Evolutionary conservation across 768 basidiomycete species (phyloP), one percentile per base, ranked within the genome.

Genomic region (Solioccasus polychromus): DNA sequence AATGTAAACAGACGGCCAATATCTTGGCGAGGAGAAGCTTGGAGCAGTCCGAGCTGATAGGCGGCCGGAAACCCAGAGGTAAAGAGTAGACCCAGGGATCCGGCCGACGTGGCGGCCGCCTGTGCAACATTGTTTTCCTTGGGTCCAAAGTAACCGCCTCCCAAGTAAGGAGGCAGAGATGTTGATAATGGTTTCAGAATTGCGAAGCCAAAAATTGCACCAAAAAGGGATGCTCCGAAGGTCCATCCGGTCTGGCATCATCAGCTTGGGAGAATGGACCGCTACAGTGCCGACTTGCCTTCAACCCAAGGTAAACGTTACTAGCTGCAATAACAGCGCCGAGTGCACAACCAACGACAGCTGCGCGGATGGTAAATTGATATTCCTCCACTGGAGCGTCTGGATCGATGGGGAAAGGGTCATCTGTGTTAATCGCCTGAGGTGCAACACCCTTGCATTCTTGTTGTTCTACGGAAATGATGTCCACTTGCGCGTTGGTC

Each of bases 291-390:
- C 8, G 8, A 36, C 51, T 12, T 30, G 54, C 62, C 67, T 85
- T 83, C 47, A 84, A 62, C 30, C 83, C 80, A 17, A 83, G 76
- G 59, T 85, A 83, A 47, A 85, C 77, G 60, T 82, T 81, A 36
- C 78, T 79, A 12, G 82, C 78, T 37, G 77, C 74, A 22, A 83
- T 76, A 59, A 82, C 51, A 30, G 73, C 76, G 23, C 80, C 78
- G 23, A 83, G 70, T 12, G 43, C 48, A 53, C 73, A 73, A 45
- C 79, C 78, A 45, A 78, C 74, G 39, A 79, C 48, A 18, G 81
- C 50, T 34, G 78, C 73, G 43, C 78, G 71, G 51, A 79, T 48
- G 8, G 78, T 76, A 39, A 81, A 71, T 57, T 77, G 78, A 45
- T 75, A 74, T 14, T 71, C 71, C 47, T 62, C 52, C 44, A 62